Percentiles rank a stretch among this genome's conserved stretches.
These are phyloP conservation scores for Auricularia cornea DNA, from an alignment of 768 basidiomycete genomes.

Conservation along the genomic window DNA sequence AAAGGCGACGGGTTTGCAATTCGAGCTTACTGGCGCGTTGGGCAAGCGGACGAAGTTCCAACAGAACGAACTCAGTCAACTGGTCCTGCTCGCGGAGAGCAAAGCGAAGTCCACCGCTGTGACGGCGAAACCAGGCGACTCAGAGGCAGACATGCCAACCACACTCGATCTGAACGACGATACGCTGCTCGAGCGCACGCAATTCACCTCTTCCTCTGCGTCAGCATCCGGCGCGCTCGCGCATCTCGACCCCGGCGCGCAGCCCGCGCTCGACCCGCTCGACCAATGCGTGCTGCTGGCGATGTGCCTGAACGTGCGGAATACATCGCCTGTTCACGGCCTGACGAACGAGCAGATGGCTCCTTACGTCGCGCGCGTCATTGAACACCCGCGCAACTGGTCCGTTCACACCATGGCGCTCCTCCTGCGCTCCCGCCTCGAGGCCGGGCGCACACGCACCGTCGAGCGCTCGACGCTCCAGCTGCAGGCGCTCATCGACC, in stretches of 20 bases:
- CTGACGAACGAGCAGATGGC: conserved; percentile 88
- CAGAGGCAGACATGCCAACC: conserved; percentile 46
- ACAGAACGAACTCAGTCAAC: conserved; percentile 72
- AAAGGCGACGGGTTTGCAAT: conserved; percentile 67
- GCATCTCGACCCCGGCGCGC: conserved; percentile 74
- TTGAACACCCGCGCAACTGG: conserved; percentile 90
- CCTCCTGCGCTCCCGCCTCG: conserved; percentile 84
- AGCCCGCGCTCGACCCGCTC: conserved; percentile 83
- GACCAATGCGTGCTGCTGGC: conserved; percentile 91
- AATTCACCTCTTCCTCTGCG: conserved; percentile 71
- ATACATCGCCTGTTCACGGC: conserved; percentile 83
- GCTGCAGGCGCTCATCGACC: conserved; percentile 91
- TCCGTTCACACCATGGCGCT: conserved; percentile 95
- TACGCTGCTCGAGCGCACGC: conserved; percentile 88
- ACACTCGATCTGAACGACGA: conserved; percentile 87
- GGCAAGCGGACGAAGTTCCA: conserved; percentile 96
- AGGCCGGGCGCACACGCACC: conserved; percentile 80
- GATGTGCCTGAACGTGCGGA: conserved; percentile 83
- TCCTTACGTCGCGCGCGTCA: conserved; percentile 83
- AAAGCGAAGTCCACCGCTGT: conserved; percentile 19
- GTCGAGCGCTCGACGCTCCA: conserved; percentile 90
- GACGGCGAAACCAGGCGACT: no score
- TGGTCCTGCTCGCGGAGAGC: conserved; percentile 90
- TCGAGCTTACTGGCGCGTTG: conserved; percentile 85
- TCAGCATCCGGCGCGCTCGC: conserved; percentile 35